A percentile compares a stretch with the other conserved stretches of the same genome.
Conservation (phyloP, 108 stramenopile species). For the Poteriospumella lacustris region DNA sequence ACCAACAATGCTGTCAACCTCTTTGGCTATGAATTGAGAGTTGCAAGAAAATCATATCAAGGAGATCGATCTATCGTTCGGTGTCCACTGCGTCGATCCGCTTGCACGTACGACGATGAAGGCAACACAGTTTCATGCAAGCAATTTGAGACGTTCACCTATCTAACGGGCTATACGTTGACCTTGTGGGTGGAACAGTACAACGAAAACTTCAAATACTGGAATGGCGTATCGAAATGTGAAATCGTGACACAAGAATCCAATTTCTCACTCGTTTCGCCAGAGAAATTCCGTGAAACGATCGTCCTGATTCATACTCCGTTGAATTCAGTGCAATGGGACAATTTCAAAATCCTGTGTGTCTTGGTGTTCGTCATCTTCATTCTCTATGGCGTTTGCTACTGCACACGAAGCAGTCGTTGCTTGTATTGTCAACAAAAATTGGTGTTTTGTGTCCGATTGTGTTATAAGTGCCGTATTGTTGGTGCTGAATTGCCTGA, state of each 20-base stretch:
- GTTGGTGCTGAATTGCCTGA: background rate
- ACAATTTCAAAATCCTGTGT: background rate
- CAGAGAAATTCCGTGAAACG: background rate
- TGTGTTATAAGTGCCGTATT: background rate
- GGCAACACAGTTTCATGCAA: background rate
- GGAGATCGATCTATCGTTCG: background rate
- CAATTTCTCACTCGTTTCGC: background rate
- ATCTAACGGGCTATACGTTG: background rate
- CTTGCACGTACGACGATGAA: background rate
- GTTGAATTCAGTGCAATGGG: background rate
- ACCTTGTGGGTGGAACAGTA: background rate
- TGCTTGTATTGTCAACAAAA: conserved; percentile 17
- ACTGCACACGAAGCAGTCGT: background rate
- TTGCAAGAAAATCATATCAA: background rate
- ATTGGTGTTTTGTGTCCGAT: background rate
- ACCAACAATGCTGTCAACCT: background rate
- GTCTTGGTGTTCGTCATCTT: background rate
- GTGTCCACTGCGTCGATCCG: background rate
- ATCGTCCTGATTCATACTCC: conserved; percentile 2
- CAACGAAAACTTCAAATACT: background rate
- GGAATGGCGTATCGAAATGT: conserved; percentile 1
- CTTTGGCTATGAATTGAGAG: background rate
- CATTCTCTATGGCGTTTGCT: background rate
- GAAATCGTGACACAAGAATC: background rate
- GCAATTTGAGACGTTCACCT: background rate